Percentiles rank a stretch among this genome's conserved stretches.
These are phyloP conservation scores for Metschnikowia anglica DNA, from an alignment of 805 yeast species.

Conservation along the genomic window DNA sequence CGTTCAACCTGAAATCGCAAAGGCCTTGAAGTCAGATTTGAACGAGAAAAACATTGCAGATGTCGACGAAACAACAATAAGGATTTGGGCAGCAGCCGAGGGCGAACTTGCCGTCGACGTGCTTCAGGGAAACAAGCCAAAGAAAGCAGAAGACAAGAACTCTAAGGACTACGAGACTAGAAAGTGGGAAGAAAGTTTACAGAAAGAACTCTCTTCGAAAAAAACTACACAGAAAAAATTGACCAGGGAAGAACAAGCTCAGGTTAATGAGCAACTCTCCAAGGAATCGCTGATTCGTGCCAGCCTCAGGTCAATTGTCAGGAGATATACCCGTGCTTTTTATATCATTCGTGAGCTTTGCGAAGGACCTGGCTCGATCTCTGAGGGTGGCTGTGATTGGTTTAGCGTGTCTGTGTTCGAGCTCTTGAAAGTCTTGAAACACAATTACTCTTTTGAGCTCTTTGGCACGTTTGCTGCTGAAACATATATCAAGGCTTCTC, in stretches of 20 bases:
- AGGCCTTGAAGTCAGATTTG: constrained; percentile 45
- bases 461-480: constrained; percentile 46
- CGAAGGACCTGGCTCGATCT: constrained; percentile 25
- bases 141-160: constrained; percentile 59
- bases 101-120: constrained; percentile 71
- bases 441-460: constrained; percentile 31
- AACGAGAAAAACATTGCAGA: constrained; percentile 32
- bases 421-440: constrained; percentile 46
- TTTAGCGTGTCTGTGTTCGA: constrained; percentile 60
- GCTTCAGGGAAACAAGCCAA: constrained; percentile 41
- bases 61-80: constrained; percentile 50
- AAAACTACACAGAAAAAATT: constrained; percentile 52
- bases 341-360: constrained; percentile 56
- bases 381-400: constrained; percentile 48
- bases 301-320: constrained; percentile 39
- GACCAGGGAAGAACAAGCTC: constrained; percentile 71
- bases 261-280: constrained; percentile 60
- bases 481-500: constrained; percentile 56
- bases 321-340: constrained; percentile 48
- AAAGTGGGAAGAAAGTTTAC: constrained; percentile 86
- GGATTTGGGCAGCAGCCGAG: constrained; percentile 67
- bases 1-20: constrained; percentile 51
- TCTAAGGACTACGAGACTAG: constrained; percentile 80
- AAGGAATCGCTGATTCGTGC: constrained; percentile 60
- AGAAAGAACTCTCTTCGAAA: constrained; percentile 68